Conservation (phyloP, 108 stramenopile genomes). For the Nannochloropsis salina region DNA sequence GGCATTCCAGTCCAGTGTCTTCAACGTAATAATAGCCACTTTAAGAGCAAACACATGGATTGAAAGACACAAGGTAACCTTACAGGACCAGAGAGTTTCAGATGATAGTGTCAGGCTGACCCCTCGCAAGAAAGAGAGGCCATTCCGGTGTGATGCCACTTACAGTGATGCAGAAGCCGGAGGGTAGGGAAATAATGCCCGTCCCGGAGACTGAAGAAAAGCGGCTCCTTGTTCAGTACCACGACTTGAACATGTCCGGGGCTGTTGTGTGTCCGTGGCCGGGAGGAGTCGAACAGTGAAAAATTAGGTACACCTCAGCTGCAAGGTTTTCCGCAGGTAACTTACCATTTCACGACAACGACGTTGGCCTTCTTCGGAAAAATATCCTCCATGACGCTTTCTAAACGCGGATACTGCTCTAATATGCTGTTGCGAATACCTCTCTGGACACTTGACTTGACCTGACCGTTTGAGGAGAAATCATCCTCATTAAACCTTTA, state of each 20-base stretch:
- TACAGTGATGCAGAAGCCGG: slow-evolving; percentile 22
- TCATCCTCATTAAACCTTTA: slow-evolving; percentile 50
- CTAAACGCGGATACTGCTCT: slow-evolving; percentile 62
- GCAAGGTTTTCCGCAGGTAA: background rate
- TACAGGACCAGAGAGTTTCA: no score
- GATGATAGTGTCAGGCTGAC: no score
- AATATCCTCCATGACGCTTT: slow-evolving; percentile 64
- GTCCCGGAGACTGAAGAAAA: slow-evolving; percentile 85
- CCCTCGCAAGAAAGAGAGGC: no score
- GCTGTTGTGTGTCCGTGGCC: slow-evolving; percentile 35
- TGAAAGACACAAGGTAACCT: no score
- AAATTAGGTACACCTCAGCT: background rate
- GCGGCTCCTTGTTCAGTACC: slow-evolving; percentile 63
- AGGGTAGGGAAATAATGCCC: slow-evolving; percentile 80
- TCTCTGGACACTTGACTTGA: slow-evolving; percentile 57
- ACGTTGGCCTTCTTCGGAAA: slow-evolving; percentile 75
- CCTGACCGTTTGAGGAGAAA: slow-evolving; percentile 51
- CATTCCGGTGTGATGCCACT: background rate
- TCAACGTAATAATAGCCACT: no score
- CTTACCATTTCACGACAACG: slow-evolving; percentile 58
- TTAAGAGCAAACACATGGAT: no score
- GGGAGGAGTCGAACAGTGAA: background rate
- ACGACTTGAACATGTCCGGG: slow-evolving; percentile 39
- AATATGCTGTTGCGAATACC: slow-evolving; percentile 46
- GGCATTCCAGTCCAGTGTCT: no score